Evolutionary conservation across 768 basidiomycete species (phyloP), one percentile per base, ranked within the genome.

Genomic region (Suillus plorans): DNA sequence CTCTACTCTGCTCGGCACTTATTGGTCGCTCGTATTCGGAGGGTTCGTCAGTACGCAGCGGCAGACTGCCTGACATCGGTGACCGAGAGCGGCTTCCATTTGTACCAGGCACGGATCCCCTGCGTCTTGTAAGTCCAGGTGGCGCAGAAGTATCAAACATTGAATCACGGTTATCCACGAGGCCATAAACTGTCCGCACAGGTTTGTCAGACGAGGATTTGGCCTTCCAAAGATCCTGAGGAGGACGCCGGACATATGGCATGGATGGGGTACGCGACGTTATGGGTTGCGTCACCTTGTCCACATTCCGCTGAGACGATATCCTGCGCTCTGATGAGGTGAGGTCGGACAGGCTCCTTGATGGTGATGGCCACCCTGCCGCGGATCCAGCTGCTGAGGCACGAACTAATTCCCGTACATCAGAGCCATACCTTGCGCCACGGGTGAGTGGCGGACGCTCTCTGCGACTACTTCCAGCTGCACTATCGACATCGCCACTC

Each of bases 1-100:
- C 71, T 10, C 70, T 53, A 39, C 65, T 70, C n/a, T 76, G 70
- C 65, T 76, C 75, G 41, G 74, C 73, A 41, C 75, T 74, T 63
- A 74, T 77, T 31, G 75, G 75, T 2, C 64, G 60, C 13, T 74
- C 68, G 34, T 61, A 49, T 34, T 68, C 77, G 44, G 66, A 65
- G 14, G 49, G 69, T 22, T 74, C 70, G 4, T 70, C 65, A 34
- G 67, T 67, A 57, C 52, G 50, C 13, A 74, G 25, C 58, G 73
- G 71, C 61, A 70, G 73, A 65, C 71, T 76, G 41, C 70, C 76
- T 9, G 68, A 64, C 31, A 74, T 71, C 60, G 73, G 55, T 8
- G 70, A 76, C 3, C 66, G 31, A 18, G 75, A 72, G 20, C 64
- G 39, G 49, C 39, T 41, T 7, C 61, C 52, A 41, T 49, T 52